Percentiles rank a stretch among this genome's conserved stretches.
Conservation (phyloP, 331 rosid species). For the Quercus tomentella region DNA sequence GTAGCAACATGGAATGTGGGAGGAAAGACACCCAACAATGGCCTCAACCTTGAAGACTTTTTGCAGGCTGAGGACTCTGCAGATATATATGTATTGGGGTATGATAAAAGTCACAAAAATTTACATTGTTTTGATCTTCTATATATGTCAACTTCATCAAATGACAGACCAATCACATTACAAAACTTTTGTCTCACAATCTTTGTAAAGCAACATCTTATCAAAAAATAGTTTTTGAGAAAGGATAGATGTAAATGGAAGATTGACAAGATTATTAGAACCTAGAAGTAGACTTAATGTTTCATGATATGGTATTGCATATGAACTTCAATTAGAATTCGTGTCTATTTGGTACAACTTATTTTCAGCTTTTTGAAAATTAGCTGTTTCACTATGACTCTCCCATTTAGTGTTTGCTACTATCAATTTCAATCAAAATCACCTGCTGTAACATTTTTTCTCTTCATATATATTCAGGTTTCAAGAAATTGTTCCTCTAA, state of each 20-base stretch:
- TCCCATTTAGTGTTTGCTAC: no score
- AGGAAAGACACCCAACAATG: slow-evolving; percentile 72
- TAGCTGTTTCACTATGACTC: no score
- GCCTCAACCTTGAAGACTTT: slow-evolving; percentile 83
- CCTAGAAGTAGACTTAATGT: neutral
- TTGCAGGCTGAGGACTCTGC: slow-evolving; percentile 74
- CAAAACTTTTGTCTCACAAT: neutral
- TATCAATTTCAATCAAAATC: no score
- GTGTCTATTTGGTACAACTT: no score
- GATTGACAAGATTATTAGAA: neutral
- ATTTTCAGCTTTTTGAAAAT: no score
- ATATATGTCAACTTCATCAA: neutral
- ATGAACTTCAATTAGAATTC: no score
- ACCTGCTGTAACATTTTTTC: neutral
- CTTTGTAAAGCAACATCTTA: no score
- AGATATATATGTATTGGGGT: slow-evolving; percentile 89
- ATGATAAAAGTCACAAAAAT: neutral
- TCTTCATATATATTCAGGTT: slow-evolving; percentile 35
- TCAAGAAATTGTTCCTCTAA: slow-evolving; percentile 93
- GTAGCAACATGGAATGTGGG: slow-evolving; percentile 96
- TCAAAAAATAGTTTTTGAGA: neutral
- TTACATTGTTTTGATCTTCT: neutral
- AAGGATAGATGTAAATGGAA: neutral
- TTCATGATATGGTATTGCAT: neutral
- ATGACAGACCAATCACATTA: neutral